A percentile compares a stretch with the other conserved stretches of the same genome.
Conservation (phyloP, 2,329 filamentous ascomycete species). For the Chalara sp. region DNA sequence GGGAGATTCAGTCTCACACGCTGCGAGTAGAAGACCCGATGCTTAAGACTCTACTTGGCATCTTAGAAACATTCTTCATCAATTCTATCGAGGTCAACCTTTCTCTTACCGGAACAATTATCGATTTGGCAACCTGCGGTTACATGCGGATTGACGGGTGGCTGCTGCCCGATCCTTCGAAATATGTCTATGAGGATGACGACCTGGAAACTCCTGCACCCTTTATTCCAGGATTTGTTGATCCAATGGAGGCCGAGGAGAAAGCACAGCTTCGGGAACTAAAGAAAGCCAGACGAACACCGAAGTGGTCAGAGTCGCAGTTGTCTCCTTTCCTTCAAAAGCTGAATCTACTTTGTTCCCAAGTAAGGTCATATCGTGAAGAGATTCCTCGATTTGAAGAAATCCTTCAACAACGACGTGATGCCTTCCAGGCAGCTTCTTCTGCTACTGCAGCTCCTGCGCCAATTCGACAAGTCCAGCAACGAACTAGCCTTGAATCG, state of each 20-base stretch:
- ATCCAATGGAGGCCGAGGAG: constrained; percentile 31
- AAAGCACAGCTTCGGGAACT: constrained; percentile 40
- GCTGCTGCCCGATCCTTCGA: constrained; percentile 68
- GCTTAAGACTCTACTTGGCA: constrained; percentile 58
- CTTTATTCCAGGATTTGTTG: constrained; percentile 10
- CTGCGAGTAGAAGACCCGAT: constrained; percentile 56
- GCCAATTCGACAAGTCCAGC: constrained; percentile 21
- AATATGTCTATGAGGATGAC: constrained; percentile 45
- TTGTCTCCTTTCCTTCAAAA: constrained; percentile 49
- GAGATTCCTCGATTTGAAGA: constrained; percentile 68
- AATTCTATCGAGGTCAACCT: constrained; percentile 92
- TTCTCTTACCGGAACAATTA: constrained; percentile 74
- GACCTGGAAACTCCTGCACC: constrained; percentile 30
- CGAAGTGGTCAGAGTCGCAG: constrained; percentile 44
- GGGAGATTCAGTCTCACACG: constrained; percentile 54
- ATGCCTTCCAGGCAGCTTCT: constrained; percentile 55
- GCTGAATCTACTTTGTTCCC: constrained; percentile 53
- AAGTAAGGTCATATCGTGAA: constrained; percentile 54
- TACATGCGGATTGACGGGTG: constrained; percentile 85
- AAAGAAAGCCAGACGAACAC: constrained; percentile 44
- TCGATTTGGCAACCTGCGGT: constrained; percentile 77
- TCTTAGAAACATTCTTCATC: constrained; percentile 75
- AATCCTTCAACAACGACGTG: constrained; percentile 57
- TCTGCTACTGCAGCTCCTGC: constrained; percentile 26
- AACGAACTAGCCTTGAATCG: constrained; percentile 40